A percentile compares a stretch with the other conserved stretches of the same genome.
These are phyloP conservation scores for Linum lewisii DNA, from an alignment of 345 rosid genomes.

Conservation along the genomic window DNA sequence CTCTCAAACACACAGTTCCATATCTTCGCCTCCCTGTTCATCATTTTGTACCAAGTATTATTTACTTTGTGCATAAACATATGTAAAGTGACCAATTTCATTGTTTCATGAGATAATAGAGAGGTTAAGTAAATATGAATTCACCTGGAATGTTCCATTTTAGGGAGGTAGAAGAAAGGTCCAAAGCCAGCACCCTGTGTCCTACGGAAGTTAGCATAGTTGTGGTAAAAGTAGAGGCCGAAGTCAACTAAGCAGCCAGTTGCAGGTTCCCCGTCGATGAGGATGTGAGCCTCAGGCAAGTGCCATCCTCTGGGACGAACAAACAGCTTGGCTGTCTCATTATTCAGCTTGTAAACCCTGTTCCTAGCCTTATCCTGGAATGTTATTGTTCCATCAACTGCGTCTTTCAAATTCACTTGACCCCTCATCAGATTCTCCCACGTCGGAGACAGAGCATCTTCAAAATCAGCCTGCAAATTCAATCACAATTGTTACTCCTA, in stretches of 20 bases:
- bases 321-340: constrained; percentile 69
- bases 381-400: constrained; percentile 68
- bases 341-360: constrained; percentile 76
- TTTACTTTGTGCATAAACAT: too few species aligned
- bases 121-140: too few species aligned
- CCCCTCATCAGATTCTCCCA: constrained; percentile 96
- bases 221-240: constrained; percentile 85
- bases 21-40: constrained; percentile 88
- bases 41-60: too few species aligned
- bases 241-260: constrained; percentile 86
- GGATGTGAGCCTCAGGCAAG: constrained; percentile 72
- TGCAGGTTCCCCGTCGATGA: constrained; percentile 82
- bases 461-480: constrained; percentile 63
- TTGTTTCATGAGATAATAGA: too few species aligned
- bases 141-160: constrained; percentile 95
- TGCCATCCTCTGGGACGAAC: constrained; percentile 96
- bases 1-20: constrained; percentile 85
- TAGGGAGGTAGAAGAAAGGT: constrained; percentile 92
- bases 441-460: constrained; percentile 83
- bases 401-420: constrained; percentile 84
- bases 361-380: constrained; percentile 72
- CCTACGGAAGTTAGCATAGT: constrained; percentile 47
- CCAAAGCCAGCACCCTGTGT: constrained; percentile 75
- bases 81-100: too few species aligned
- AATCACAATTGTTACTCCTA: too few species aligned